Conservation (phyloP, 2,329 filamentous ascomycete species). For the Beauveria medogensis region DNA sequence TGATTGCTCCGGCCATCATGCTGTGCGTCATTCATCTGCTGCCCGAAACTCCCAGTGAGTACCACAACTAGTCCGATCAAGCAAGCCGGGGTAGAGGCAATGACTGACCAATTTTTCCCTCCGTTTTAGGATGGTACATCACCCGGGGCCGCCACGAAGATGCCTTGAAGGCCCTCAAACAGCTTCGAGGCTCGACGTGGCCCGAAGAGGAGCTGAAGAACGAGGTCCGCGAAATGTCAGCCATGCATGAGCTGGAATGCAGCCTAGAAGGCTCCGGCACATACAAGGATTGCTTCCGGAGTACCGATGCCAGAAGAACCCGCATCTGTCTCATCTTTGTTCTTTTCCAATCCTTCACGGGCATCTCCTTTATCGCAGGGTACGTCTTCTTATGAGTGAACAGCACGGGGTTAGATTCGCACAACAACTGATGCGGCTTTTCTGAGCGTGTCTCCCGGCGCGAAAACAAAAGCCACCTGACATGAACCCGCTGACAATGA, state of each 20-base stretch:
- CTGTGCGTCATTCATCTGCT: background rate
- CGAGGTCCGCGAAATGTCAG: background rate
- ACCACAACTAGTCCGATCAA: background rate
- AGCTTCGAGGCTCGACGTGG: background rate
- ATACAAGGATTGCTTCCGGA: background rate
- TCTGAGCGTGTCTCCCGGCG: background rate
- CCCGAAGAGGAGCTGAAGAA: background rate
- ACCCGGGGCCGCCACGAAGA: background rate
- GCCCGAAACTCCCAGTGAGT: background rate
- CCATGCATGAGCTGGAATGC: background rate
- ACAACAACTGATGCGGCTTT: background rate
- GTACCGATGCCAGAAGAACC: background rate
- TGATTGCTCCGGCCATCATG: background rate
- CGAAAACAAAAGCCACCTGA: too few species aligned
- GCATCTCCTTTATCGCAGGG: background rate
- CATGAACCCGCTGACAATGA: background rate
- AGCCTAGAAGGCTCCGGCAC: background rate
- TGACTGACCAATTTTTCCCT: background rate
- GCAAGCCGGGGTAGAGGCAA: background rate
- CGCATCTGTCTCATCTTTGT: background rate
- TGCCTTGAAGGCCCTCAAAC: background rate
- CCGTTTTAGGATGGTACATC: background rate
- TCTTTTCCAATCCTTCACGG: background rate
- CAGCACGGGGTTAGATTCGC: background rate
- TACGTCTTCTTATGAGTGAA: background rate